A percentile compares a stretch with the other conserved stretches of the same genome.
These are phyloP conservation scores for Rutstroemia sp. DNA, from an alignment of 2,329 filamentous ascomycete species.

Conservation along the genomic window DNA sequence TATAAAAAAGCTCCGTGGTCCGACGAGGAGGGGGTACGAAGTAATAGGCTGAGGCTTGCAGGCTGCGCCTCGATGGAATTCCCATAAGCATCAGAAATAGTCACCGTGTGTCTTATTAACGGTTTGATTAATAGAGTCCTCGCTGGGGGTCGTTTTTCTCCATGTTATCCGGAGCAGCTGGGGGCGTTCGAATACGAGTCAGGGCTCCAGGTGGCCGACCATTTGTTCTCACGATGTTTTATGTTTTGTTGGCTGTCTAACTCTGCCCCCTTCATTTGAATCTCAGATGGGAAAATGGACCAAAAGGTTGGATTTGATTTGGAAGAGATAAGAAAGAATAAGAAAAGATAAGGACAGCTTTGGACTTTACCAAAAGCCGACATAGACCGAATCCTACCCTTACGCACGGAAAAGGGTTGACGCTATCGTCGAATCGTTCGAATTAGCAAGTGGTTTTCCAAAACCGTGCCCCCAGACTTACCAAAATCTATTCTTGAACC, in stretches of 20 bases:
- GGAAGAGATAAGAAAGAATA: background rate
- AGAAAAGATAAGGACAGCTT: background rate
- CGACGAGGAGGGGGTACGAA: background rate
- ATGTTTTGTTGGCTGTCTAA: too few species aligned
- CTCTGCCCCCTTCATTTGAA: too few species aligned
- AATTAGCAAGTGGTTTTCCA: too few species aligned
- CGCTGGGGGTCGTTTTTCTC: background rate
- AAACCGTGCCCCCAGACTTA: too few species aligned
- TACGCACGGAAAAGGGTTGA: too few species aligned
- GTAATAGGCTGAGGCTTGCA: background rate
- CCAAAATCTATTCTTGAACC: background rate
- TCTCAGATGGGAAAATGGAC: too few species aligned
- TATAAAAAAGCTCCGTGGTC: background rate
- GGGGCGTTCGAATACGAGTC: constrained; percentile 1
- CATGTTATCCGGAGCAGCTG: background rate
- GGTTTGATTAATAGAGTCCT: background rate
- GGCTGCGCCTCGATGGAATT: background rate
- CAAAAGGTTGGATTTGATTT: background rate
- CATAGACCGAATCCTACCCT: too few species aligned
- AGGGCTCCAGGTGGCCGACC: background rate
- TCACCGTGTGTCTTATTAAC: background rate
- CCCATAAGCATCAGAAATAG: background rate
- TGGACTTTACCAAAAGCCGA: background rate
- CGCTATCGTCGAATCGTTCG: too few species aligned
- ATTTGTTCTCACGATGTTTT: too few species aligned